These are phyloP conservation scores for Russula vinacea DNA, from an alignment of 768 basidiomycete genomes.

Conservation along the genomic window DNA sequence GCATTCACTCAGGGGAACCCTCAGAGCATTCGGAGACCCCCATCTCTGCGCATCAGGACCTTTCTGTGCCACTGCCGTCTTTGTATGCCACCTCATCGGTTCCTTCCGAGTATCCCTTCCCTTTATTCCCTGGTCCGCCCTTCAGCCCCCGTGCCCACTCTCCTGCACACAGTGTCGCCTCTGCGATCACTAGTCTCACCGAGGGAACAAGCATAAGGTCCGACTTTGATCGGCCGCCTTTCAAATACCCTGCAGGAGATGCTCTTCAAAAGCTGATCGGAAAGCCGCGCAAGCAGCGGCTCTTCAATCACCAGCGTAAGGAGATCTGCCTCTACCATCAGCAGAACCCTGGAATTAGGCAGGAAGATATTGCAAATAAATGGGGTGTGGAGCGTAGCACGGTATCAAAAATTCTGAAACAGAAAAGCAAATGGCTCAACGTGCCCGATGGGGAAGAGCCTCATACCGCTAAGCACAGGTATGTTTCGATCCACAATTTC, in stretches of 20 bases:
- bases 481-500: slow-evolving; percentile 27
- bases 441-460: slow-evolving; percentile 56
- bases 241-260: slow-evolving; percentile 25
- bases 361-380: slow-evolving; percentile 76
- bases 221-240: slow-evolving; percentile 16
- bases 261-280: slow-evolving; percentile 29
- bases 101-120: slow-evolving; percentile 25
- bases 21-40: slow-evolving; percentile 26
- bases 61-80: slow-evolving; percentile 25
- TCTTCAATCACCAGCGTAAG: slow-evolving; percentile 72
- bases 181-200: slow-evolving; percentile 53
- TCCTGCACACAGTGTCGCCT: slow-evolving; percentile 57
- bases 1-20: slow-evolving; percentile 23
- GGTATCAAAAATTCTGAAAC: slow-evolving; percentile 88
- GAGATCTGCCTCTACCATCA: slow-evolving; percentile 67
- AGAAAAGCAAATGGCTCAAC: slow-evolving; percentile 78
- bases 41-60: slow-evolving; percentile 23
- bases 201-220: slow-evolving; percentile 32
- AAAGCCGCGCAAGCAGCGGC: slow-evolving; percentile 68
- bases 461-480: slow-evolving; percentile 70
- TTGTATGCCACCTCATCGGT: slow-evolving; percentile 21
- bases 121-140: slow-evolving; percentile 21
- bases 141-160: slow-evolving; percentile 53
- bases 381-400: slow-evolving; percentile 88
- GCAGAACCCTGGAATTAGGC: slow-evolving; percentile 63